phyloP scores from a whole-genome alignment of 495 filamentous ascomycete genomes.

The Penicillium chermesinum region DNA sequence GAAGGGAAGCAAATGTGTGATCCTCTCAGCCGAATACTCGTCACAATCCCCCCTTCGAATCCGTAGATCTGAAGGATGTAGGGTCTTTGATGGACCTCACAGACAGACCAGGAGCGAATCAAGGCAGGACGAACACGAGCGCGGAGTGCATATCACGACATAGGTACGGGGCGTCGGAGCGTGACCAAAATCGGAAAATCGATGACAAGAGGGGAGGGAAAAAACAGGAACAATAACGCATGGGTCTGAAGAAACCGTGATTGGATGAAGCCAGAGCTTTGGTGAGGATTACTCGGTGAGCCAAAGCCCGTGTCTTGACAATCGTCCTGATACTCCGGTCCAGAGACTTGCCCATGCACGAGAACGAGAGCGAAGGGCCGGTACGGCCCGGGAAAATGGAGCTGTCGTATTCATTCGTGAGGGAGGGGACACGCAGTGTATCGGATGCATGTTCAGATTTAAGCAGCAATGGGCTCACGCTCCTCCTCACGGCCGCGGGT shows the following conservation, averaged over 20 bases:
- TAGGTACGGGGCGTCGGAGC: constrained; percentile 4
- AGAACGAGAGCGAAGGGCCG: background rate
- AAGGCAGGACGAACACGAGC: constrained; percentile 13
- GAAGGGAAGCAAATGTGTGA: constrained; percentile 3
- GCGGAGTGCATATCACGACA: constrained; percentile 17
- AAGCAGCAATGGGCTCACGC: constrained; percentile 36
- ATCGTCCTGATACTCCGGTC: background rate
- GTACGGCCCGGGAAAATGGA: constrained; percentile 1
- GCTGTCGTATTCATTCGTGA: constrained; percentile 17
- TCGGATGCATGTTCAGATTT: constrained; percentile 7
- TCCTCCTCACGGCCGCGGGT: constrained; percentile 59
- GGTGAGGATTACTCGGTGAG: background rate
- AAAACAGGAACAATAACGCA: background rate
- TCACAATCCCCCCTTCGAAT: background rate
- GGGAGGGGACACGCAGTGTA: too few species aligned
- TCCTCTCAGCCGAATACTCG: background rate
- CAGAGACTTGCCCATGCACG: background rate
- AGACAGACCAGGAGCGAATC: background rate
- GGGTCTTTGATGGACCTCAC: background rate
- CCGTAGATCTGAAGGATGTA: background rate
- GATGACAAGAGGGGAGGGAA: background rate
- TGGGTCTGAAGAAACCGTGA: too few species aligned
- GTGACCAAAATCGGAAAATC: background rate
- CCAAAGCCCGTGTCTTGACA: background rate
- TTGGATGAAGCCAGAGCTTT: background rate